A percentile compares a stretch with the other conserved stretches of the same genome.
These are phyloP conservation scores for Skeletonema marinoi DNA, from an alignment of 108 stramenopile genomes.

Conservation along the genomic window DNA sequence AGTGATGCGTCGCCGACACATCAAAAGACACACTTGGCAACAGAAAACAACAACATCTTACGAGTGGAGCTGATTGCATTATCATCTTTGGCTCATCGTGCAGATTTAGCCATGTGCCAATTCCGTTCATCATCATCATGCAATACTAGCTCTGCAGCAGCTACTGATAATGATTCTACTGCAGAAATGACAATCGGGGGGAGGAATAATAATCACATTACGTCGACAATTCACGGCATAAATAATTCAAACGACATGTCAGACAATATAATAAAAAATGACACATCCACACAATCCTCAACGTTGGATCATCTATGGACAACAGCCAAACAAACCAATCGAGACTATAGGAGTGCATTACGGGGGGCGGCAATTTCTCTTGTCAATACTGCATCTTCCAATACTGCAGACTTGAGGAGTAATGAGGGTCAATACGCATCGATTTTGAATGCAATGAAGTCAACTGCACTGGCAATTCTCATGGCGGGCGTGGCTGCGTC, in stretches of 20 bases:
- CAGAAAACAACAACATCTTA: neutral
- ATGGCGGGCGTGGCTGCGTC: constrained; percentile 39
- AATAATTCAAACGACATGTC: no score
- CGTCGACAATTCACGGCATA: neutral
- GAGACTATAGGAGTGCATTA: constrained; percentile 19
- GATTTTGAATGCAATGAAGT: constrained; percentile 27
- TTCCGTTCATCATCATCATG: constrained; percentile 30
- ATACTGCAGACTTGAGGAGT: neutral
- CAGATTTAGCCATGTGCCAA: constrained; percentile 48
- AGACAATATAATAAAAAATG: neutral
- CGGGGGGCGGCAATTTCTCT: constrained; percentile 29
- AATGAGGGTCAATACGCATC: neutral
- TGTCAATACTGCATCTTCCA: constrained; percentile 1
- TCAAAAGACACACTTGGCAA: neutral
- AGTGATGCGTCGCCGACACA: neutral
- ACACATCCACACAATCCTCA: neutral
- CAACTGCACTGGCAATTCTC: constrained; percentile 29
- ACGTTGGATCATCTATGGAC: constrained; percentile 7
- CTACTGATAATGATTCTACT: neutral
- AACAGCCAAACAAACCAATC: constrained; percentile 31
- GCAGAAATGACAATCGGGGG: neutral
- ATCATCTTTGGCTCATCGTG: constrained; percentile 25
- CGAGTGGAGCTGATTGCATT: constrained; percentile 34
- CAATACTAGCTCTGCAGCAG: neutral
- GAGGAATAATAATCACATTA: no score